Evolutionary conservation across 148 eudicot species (phyloP).

Genomic region (Fagopyrum esculentum): DNA sequence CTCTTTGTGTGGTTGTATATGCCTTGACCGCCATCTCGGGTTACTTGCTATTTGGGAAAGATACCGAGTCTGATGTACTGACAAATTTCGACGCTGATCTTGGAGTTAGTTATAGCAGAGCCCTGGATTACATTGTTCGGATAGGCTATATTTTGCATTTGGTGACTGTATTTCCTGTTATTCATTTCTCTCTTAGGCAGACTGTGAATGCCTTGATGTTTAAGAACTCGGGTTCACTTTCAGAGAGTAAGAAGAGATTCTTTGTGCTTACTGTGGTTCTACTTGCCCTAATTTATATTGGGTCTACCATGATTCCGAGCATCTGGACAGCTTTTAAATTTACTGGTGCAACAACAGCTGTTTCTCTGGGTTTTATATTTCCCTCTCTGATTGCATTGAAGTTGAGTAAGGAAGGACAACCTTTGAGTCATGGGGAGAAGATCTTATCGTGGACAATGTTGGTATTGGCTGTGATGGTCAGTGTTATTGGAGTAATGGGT

Average conservation of each 20-base stretch:
- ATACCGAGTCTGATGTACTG: slow-evolving; percentile 80
- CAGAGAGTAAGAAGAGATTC: slow-evolving; percentile 71
- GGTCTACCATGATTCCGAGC: slow-evolving; percentile 83
- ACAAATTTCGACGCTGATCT: slow-evolving; percentile 82
- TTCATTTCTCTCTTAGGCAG: slow-evolving; percentile 86
- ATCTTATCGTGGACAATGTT: slow-evolving; percentile 67
- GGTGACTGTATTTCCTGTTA: slow-evolving; percentile 89
- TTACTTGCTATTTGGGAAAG: slow-evolving; percentile 71
- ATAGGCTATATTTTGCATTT: slow-evolving; percentile 82
- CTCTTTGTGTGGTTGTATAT: slow-evolving; percentile 63
- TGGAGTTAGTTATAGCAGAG: slow-evolving; percentile 65
- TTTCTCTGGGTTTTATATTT: slow-evolving; percentile 86
- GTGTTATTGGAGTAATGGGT: slow-evolving; percentile 68
- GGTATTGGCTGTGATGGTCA: slow-evolving; percentile 61
- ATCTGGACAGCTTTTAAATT: slow-evolving; percentile 97
- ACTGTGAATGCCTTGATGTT: slow-evolving; percentile 77
- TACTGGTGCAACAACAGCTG: slow-evolving; percentile 96
- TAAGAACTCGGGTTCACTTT: slow-evolving; percentile 47
- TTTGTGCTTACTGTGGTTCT: slow-evolving; percentile 44
- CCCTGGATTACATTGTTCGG: slow-evolving; percentile 70
- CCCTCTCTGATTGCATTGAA: slow-evolving; percentile 74
- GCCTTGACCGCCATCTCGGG: slow-evolving; percentile 80
- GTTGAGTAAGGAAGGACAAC: slow-evolving; percentile 47
- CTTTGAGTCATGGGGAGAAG: slow-evolving; percentile 44
- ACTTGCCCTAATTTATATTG: slow-evolving; percentile 53